phyloP scores from a whole-genome alignment of 257 asterid species.

The Cinchona pubescens region DNA sequence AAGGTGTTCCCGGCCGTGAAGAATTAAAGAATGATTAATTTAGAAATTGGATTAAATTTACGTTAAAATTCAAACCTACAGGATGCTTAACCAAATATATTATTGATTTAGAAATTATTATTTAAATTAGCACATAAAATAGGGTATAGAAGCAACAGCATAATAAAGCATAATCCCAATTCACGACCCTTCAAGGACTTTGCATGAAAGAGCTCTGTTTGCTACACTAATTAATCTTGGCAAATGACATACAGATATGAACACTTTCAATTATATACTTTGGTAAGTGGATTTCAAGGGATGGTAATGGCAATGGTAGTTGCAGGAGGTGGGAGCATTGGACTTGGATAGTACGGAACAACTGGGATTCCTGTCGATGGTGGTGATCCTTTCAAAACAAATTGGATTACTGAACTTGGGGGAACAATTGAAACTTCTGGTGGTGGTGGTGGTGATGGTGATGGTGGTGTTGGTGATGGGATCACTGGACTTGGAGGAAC shows the following conservation, averaged over 20 bases:
- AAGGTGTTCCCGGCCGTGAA: background rate
- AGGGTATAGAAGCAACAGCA: background rate
- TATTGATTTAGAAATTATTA: background rate
- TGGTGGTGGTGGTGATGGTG: too few species aligned
- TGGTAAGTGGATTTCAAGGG: background rate
- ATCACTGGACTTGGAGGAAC: too few species aligned
- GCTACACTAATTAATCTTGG: background rate
- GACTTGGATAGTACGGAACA: background rate
- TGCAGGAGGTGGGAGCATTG: background rate
- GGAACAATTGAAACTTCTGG: too few species aligned
- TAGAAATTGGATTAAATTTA: too few species aligned
- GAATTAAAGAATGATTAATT: background rate
- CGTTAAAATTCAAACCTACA: background rate
- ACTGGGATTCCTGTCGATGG: background rate
- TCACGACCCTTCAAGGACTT: background rate
- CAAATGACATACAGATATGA: background rate
- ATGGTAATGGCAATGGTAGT: background rate
- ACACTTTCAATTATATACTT: background rate
- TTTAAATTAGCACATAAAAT: too few species aligned
- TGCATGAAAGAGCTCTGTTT: background rate
- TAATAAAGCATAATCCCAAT: background rate
- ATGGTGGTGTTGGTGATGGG: too few species aligned
- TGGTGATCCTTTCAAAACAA: too few species aligned
- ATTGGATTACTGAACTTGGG: too few species aligned
- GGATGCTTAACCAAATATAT: background rate